Evolutionary conservation across 139 green algal species (phyloP), one percentile per base, ranked within the genome.

Genomic region (Asterochloris sp.): DNA sequence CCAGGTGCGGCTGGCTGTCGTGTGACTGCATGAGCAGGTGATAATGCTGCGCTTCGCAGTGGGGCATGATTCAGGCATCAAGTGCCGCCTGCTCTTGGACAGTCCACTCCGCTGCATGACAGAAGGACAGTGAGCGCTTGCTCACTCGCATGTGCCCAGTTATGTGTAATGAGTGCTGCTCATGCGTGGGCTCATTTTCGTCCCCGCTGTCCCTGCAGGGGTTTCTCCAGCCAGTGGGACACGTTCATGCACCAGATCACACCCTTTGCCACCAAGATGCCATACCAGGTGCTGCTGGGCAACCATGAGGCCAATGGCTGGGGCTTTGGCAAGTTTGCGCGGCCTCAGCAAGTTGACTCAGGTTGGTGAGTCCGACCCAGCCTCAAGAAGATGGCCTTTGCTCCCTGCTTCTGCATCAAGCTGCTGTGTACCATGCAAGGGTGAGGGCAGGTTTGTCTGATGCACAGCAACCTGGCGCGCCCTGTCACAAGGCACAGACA

Each of bases 181-280:
- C 16, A 54, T n/a, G 11, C 28, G 21, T 47, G 29, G 23, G 23
- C 69, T 76, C 38, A 76, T 28, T 54, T n/a, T 75, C 11, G 12
- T 76, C 26, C 38, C 14, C 12, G 23, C 26, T 28, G 24, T 76
- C 69, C 0, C 0, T 80, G 68, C 74, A 84, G 83, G 66, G 78
- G 83, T 9, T 84, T 77, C 64, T 61, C 66, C 62, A 82, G 74
- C 13, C 78, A 83, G 66, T 88, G 85, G 85, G 82, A 88, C 62
- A 66, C 79, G 24, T 86, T 83, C 76, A 75, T 84, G 38, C 77
- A 84, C 26, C 82, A 84, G 67, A 78, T 86, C 19, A 15, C 85
- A 78, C 82, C 73, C 9, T 62, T 86, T 74, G 78, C 80, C 24
- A 78, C 63, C 24, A 80, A 69, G 26, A 81, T 86, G 82, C 85